phyloP scores from a whole-genome alignment of 768 basidiomycete species.

The Suillus ampliporus region DNA sequence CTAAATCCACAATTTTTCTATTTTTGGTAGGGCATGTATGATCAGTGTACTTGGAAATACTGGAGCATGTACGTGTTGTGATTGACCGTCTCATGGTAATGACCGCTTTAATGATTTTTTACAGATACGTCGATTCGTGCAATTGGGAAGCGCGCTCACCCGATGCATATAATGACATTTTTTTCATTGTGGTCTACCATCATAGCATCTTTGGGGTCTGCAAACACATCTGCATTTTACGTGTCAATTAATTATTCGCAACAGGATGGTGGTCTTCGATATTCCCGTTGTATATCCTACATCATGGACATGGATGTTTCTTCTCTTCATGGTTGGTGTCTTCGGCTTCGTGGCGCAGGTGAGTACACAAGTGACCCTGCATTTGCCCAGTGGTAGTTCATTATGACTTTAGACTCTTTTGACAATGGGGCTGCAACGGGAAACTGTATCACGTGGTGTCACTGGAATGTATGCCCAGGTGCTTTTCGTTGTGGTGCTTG shows the following conservation, averaged over 20 bases:
- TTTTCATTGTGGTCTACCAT: conserved; percentile 64
- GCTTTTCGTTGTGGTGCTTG: conserved; percentile 68
- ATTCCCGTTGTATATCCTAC: conserved; percentile 22
- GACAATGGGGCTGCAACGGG: conserved; percentile 66
- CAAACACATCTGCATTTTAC: background rate
- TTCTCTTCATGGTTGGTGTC: conserved; percentile 22
- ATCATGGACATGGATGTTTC: conserved; percentile 21
- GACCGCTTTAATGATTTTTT: background rate
- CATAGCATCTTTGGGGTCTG: conserved; percentile 12
- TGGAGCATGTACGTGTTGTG: conserved; percentile 63
- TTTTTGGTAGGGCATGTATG: conserved; percentile 60
- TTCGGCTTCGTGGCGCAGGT: conserved; percentile 25
- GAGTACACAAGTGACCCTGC: background rate
- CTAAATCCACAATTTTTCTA: conserved; percentile 3
- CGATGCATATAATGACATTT: conserved; percentile 72
- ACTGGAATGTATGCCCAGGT: conserved; percentile 69
- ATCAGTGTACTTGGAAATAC: conserved; percentile 69
- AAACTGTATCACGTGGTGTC: conserved; percentile 65
- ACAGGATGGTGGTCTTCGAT: conserved; percentile 20
- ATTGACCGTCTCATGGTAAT: no score
- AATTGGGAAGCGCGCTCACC: conserved; percentile 78
- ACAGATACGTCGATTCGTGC: conserved; percentile 60
- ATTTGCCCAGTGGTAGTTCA: background rate
- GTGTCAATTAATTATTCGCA: background rate
- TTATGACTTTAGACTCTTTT: conserved; percentile 48